Evolutionary conservation across 371 early-diverging fungal genomes (phyloP), one percentile per base, ranked within the genome.

Genomic region (Mortierella polycephala): DNA sequence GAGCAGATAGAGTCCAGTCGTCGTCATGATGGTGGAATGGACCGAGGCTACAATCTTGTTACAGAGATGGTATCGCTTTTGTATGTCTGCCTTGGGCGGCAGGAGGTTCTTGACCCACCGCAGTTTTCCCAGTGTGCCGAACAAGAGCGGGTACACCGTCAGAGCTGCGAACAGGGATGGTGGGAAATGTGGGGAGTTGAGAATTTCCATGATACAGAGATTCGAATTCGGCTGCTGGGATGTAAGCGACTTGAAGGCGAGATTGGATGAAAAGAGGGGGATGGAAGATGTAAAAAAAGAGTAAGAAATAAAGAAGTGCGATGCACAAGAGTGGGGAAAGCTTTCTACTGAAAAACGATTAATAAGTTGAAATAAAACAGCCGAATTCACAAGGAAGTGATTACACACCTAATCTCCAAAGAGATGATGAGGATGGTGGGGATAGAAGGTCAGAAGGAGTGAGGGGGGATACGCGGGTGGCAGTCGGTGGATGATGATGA

Each of bases 21-120:
- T 23, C 51, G 80, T 69, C 80, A 79, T 79, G 63, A 73, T 63
- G 21, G 80, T 79, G 14, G 80, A 79, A 49, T 79, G 80, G 13
- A 62, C 59, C 7, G 80, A 79, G 51, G 80, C 80, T 1, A 79
- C 80, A 18, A 79, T 65, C 67, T 72, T 73, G 64, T 79, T 79
- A 53, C 62, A 66, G 57, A 79, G 70, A 58, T 79, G 73, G 63
- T 79, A 79, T 16, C 56, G 67, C 54, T 73, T 79, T 51, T 79
- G 74, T 0, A 45, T 59, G 44, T 63, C 70, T 0, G 80, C 69
- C 64, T 73, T 73, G 55, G 57, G 80, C 12, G 80, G 80, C 16
- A 79, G 53, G 37, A 79, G 57, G 42, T 60, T 41, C 64, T 45
- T 67, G 69, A 68, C 61, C 68, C 68, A 64, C 42, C 5, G 64